phyloP scores from a whole-genome alignment of 331 rosid genomes.

The Rosa hybrid region DNA sequence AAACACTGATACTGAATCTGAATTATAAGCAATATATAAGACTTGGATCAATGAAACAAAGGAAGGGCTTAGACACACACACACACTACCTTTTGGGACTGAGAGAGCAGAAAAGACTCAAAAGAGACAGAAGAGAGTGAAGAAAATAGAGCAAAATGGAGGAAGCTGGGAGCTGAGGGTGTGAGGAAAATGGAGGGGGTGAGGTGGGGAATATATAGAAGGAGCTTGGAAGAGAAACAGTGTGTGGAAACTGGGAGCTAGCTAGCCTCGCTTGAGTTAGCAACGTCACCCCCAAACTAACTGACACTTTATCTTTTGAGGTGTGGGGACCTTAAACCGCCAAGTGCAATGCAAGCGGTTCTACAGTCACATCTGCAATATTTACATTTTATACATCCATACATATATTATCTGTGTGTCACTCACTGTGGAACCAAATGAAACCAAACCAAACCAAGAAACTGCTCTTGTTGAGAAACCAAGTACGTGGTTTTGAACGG shows the following conservation, averaged over 20 bases:
- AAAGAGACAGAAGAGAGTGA: constrained; percentile 1
- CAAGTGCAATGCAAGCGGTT: constrained; percentile 39
- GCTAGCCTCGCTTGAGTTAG: not conserved
- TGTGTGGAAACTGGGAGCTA: constrained; percentile 4
- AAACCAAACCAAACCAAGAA: not conserved
- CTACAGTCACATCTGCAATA: not conserved
- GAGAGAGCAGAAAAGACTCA: not conserved
- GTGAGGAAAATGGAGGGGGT: constrained; percentile 28
- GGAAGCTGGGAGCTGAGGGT: not conserved
- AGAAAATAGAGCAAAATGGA: not conserved
- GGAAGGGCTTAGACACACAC: not conserved
- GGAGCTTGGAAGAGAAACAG: not conserved
- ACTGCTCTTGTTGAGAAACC: not conserved
- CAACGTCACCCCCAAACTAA: constrained; percentile 26
- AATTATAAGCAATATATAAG: not conserved
- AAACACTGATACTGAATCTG: not conserved
- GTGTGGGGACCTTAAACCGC: constrained; percentile 63
- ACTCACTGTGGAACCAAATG: not conserved
- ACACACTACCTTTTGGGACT: not conserved
- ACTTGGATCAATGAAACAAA: not conserved
- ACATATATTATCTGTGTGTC: not conserved
- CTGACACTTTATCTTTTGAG: constrained; percentile 32
- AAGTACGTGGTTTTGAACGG: not conserved
- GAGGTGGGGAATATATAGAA: constrained; percentile 44
- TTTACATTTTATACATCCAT: not conserved